Evolutionary conservation across 345 rosid species (phyloP).

Genomic region (Eucalyptus dawsonii): DNA sequence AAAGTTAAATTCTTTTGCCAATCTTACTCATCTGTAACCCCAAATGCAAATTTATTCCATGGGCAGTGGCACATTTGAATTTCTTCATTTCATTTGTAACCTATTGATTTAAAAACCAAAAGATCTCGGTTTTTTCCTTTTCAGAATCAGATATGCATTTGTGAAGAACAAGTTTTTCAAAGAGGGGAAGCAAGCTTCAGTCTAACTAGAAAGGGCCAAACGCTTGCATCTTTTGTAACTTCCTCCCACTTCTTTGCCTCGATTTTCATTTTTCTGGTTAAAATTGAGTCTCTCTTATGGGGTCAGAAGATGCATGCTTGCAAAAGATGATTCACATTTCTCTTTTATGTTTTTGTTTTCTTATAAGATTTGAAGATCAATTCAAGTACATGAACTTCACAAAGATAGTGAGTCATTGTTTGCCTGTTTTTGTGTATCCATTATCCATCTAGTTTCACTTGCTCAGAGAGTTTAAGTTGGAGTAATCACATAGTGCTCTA

Average conservation of each 20-base stretch:
- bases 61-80: background rate
- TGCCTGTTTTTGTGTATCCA: background rate
- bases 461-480: background rate
- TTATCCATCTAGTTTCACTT: background rate
- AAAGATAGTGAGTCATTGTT: background rate
- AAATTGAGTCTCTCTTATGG: background rate
- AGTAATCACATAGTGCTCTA: background rate
- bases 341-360: background rate
- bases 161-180: background rate
- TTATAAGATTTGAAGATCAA: background rate
- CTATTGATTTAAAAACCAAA: background rate
- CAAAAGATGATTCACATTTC: background rate
- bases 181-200: background rate
- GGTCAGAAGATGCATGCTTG: background rate
- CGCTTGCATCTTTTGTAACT: background rate
- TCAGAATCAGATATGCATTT: background rate
- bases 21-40: background rate
- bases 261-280: background rate
- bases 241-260: background rate
- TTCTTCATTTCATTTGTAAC: background rate
- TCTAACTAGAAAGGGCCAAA: background rate
- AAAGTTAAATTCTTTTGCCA: background rate
- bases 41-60: background rate
- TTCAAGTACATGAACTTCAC: background rate
- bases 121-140: background rate